Evolutionary conservation across 345 rosid genomes (phyloP), one percentile per base, ranked within the genome.

Genomic region (Psidium friedrichsthalianum): DNA sequence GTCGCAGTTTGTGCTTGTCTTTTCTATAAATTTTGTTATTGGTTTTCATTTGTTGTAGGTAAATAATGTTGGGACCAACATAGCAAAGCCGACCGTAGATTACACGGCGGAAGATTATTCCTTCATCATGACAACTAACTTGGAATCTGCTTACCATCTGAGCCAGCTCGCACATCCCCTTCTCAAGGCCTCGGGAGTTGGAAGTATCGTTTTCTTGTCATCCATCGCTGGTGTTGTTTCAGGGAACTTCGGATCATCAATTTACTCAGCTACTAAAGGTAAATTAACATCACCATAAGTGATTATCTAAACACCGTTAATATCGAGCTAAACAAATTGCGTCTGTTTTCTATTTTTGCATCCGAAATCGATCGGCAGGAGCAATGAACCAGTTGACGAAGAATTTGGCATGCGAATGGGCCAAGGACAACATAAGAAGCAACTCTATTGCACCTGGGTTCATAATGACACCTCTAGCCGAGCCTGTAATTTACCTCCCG

Each of bases 351-450:
- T 27, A 11, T 15, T 61, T 29, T 15, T 55, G 5, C 36, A 36
- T 14, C 74, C 29, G 42, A 10, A 36, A 32, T 64, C 32, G 24
- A 64, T 32, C 32, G 78, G 85, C 89, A 90, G 92, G 89, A 83
- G 94, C 92, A 4, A 86, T 88, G 59, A 89, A 89, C 80, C 92
- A 90, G 49, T 87, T 92, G 22, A 84, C 92, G 7, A 92, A 82
- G 40, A 90, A 87, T 85, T 87, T 92, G 87, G 94, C 92, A 81
- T 92, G 93, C 57, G 93, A 90, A 64, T 92, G 94, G 94, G 92
- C 94, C 10, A 90, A 82, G 53, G 94, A 90, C 91, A 89, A 87
- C 54, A 90, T 92, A 87, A 90, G 94, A 87, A 69, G 59, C 24
- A 90, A 92, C 82, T 84, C 85, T 25, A 87, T 92, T 18, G 91